Base-by-base conservation (phyloP, 2,329 filamentous ascomycete species). In the Exophiala sp. region DNA sequence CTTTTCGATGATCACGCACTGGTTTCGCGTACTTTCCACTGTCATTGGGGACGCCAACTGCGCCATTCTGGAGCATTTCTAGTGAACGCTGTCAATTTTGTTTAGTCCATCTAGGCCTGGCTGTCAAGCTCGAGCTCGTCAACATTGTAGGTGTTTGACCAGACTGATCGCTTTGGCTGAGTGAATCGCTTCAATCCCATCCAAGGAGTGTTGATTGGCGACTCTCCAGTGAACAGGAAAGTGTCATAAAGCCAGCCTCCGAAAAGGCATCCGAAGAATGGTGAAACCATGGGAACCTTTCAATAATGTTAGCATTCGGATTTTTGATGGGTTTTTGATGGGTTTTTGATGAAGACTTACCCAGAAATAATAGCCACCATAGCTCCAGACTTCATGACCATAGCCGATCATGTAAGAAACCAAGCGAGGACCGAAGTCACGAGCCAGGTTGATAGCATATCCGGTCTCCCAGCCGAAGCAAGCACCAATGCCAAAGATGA, bases 381-480 rank as follows among this genome's bases (percentile, higher is more conserved):
- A 80, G 8, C 75, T 78, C 82, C 84, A 89, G 0, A 89, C 86
- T 46, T 85, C 78, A 45, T 68, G 68, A 1, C 84, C 84, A 65
- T 90, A 89, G 2, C 87, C 87, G 50, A 89, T 63, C 65, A 84
- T 80, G 65, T 83, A 87, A 1, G 81, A 80, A 58, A 87, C 80
- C 40, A 89, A 68, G 9, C 86, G 75, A 8, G 86, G 86, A 1
- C 85, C 84, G 65, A 89, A 87, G 60, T 90, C 87, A 68, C 87
- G 78, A 34, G 85, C 86, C 39, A 88, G 69, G 64, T 89, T 89
- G 60, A 89, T 88, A 12, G 86, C 86, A 69, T 87, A 90, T 35
- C 87, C 86, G 1, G 86, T 90, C 68, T 89, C 81, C 84, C 84
- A 89, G 5, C 87, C 87, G 63, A 88, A 89, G 65, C 84, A 86